Base-by-base conservation (phyloP, 768 basidiomycete genomes). In the Fistulinella prunicolor region DNA sequence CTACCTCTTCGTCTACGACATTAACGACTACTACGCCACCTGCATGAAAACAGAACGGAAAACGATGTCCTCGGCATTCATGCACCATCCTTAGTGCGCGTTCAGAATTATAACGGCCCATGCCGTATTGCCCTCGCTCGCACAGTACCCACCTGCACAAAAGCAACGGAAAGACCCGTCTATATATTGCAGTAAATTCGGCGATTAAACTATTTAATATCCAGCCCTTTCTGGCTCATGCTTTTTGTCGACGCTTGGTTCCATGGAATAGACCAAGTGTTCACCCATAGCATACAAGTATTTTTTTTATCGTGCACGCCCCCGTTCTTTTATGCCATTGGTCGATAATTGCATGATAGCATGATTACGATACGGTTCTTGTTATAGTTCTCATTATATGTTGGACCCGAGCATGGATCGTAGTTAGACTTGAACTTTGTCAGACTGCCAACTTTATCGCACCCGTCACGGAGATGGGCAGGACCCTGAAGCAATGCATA, bases 311-410 rank as follows among this genome's bases (percentile, higher is more conserved):
- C 50, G 49, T 46, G 41, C 29, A 48, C 39, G 29, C 34, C 22
- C 37, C 17, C 32, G 21, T 10, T 37, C 28, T 36, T 45, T 49
- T 32, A 41, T 49, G 42, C 38, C 41, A 43, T 51, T 47, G 58
- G 51, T 50, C 38, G 34, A 28, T 43, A 45, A n/a, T n/a, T n/a
- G n/a, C 34, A 48, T 17, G n/a, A n/a, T n/a, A n/a, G 46, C 22
- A 32, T 32, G 30, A 32, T 49, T 42, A 53, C 47, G 38, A 40
- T 57, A 60, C 38, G 21, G n/a, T 34, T 54, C 49, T 46, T 46
- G 45, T 61, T 63, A 63, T 61, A 53, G 47, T 46, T 63, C 40
- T 59, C 37, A 35, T 60, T 57, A 63, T 61, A 30, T 42, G 49
- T 46, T 46, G 48, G 53, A 45, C 50, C 46, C 22, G 38, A 37